Evolutionary conservation across 2,329 filamentous ascomycete genomes (phyloP).

Genomic region (Colletotrichum agaves): DNA sequence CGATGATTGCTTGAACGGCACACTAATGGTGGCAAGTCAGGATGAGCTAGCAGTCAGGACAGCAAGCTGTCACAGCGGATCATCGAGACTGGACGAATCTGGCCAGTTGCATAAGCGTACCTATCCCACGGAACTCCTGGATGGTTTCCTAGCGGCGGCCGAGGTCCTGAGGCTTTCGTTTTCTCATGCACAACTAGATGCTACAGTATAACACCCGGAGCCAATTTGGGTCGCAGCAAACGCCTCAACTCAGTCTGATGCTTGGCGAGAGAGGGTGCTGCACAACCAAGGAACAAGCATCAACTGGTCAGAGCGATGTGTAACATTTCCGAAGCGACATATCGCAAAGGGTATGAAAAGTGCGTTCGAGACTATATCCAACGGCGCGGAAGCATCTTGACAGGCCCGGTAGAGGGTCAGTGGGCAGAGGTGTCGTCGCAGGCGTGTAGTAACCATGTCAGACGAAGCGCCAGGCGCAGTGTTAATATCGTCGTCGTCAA

Average conservation of each 20-base stretch:
- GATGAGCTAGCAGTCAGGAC: background rate
- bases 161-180: slow-evolving; percentile 6
- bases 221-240: slow-evolving; percentile 13
- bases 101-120: slow-evolving; percentile 40
- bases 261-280: slow-evolving; percentile 18
- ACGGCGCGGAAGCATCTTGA: slow-evolving; percentile 37
- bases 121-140: slow-evolving; percentile 29
- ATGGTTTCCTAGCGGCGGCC: slow-evolving; percentile 28
- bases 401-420: slow-evolving; percentile 5
- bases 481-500: slow-evolving; percentile 27
- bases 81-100: slow-evolving; percentile 12
- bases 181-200: slow-evolving; percentile 28
- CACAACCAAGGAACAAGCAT: slow-evolving; percentile 10
- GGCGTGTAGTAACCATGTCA: slow-evolving; percentile 21
- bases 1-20: slow-evolving; percentile 3
- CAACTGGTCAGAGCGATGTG: slow-evolving; percentile 3
- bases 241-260: slow-evolving; percentile 10
- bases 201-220: slow-evolving; percentile 8
- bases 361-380: slow-evolving; percentile 1
- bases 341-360: slow-evolving; percentile 16
- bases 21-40: slow-evolving; percentile 3
- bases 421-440: slow-evolving; percentile 13
- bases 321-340: slow-evolving; percentile 19
- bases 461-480: slow-evolving; percentile 30
- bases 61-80: background rate